Base-by-base conservation (phyloP, 2,329 filamentous ascomycete species). In the Aspergillus persii region DNA sequence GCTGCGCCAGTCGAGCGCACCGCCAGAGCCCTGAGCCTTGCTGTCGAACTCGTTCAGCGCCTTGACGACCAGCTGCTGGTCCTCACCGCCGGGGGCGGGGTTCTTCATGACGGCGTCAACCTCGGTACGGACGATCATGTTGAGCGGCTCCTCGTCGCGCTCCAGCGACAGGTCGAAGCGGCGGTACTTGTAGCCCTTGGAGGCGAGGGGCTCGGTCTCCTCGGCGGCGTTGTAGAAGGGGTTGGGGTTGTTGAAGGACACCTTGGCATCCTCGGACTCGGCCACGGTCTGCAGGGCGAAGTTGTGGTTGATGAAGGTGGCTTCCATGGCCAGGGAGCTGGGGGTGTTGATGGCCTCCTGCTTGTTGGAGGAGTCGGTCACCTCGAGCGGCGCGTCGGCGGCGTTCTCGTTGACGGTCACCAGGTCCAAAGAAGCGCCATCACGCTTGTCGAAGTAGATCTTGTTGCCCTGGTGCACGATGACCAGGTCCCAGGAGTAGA, bases 221-320 rank as follows among this genome's bases (percentile, higher is more conserved):
- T 96, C 92, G 52, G 90, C 85, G 44, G 92, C 82, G 79, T 96
- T 96, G 85, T 99, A 97, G 86, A 99, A 99, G 71, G 95, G 95
- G 81, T 98, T 97, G 74, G 90, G 88, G 80, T 96, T 84, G 60
- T 86, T 73, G 88, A 98, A 95, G 68, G 90, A 86, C 65, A 92
- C 83, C 83, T 95, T 96, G 75, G 86, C 81, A 63, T 81, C 84
- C 64, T 92, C 86, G 68, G 84, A 89, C 82, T 99, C 95, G 69
- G 86, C 79, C 66, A 99, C 93, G 54, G 96, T 92, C 83, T 99
- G 95, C 78, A 96, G 91, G 68, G 92, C 90, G 78, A 99, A 99
- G 83, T 98, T 96, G 85, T 98, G 95, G 86, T 99, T 99, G 86
- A 99, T 99, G 83, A 97, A 96, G 54, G 95, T 99, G 57, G 95